These are phyloP conservation scores for Aspergillus kassunensis DNA, from an alignment of 495 filamentous ascomycete genomes.

Conservation along the genomic window DNA sequence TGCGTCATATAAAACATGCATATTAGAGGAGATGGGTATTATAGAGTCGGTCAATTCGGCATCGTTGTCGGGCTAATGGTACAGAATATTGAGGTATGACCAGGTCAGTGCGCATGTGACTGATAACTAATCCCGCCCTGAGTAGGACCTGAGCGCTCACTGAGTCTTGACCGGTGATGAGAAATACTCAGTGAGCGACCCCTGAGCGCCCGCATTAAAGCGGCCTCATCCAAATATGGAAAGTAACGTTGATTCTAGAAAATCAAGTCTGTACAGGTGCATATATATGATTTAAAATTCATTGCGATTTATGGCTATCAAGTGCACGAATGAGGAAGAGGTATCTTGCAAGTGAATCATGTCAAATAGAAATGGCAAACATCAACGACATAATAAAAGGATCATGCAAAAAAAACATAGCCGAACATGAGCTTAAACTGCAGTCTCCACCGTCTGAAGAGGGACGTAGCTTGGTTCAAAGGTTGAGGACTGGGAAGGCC, in stretches of 20 bases:
- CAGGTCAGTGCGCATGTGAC: too few relatives aligned
- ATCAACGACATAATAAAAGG: background rate
- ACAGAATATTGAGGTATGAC: constrained; percentile 9
- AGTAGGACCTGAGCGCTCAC: too few relatives aligned
- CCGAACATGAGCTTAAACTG: constrained; percentile 19
- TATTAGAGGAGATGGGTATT: background rate
- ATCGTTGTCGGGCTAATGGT: constrained; percentile 5
- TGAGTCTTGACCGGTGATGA: too few relatives aligned
- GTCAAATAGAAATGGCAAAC: background rate
- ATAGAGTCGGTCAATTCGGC: background rate
- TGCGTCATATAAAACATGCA: constrained; percentile 5
- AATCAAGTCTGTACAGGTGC: too few relatives aligned
- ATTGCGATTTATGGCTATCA: too few relatives aligned
- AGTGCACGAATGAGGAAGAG: background rate
- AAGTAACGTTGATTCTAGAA: too few relatives aligned
- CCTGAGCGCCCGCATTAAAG: too few relatives aligned
- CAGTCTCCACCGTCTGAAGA: constrained; percentile 40
- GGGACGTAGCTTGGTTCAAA: constrained; percentile 43
- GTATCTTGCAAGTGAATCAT: background rate
- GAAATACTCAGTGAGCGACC: too few relatives aligned
- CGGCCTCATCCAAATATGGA: too few relatives aligned
- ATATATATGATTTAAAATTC: too few relatives aligned
- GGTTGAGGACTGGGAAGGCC: constrained; percentile 15
- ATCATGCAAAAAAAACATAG: background rate
- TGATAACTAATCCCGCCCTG: too few relatives aligned